A percentile compares a stretch with the other conserved stretches of the same genome.
Evolutionary conservation across 306 rosid species (phyloP).

Genomic region (Bauhinia variegata): DNA sequence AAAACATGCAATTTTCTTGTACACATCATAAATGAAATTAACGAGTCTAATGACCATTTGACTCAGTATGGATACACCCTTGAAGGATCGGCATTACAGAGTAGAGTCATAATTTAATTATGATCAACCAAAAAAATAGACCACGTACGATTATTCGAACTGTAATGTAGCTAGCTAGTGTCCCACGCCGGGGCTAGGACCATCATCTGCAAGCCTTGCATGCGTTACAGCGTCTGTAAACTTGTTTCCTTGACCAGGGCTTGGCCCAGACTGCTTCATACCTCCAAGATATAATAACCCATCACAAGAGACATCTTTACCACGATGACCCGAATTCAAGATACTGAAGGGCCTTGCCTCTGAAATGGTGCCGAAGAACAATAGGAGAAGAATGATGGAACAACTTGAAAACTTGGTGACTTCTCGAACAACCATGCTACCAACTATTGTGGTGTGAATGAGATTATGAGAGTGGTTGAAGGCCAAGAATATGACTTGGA

Average conservation of each 20-base stretch:
- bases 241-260: conserved; percentile 32
- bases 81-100: too few relatives aligned
- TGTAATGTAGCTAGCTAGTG: conserved; percentile 9
- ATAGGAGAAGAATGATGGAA: conserved; percentile 1
- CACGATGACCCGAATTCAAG: neutral
- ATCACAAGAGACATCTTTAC: neutral
- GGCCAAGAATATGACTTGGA: too few relatives aligned
- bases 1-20: neutral
- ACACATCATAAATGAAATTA: neutral
- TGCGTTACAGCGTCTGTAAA: neutral
- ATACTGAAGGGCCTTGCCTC: conserved; percentile 31
- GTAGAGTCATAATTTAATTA: too few relatives aligned
- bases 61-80: too few relatives aligned
- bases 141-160: too few relatives aligned
- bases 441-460: too few relatives aligned
- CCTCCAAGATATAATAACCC: conserved; percentile 29
- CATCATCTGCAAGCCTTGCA: neutral
- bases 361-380: neutral
- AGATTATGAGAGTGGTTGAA: too few relatives aligned
- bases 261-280: conserved; percentile 24
- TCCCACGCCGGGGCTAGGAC: conserved; percentile 15
- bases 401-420: conserved; percentile 1
- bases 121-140: too few relatives aligned
- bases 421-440: neutral
- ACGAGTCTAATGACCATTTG: too few relatives aligned